Base-by-base conservation (phyloP, 1,139 yeast genomes). In the Groenewaldozyma auringiensis region DNA sequence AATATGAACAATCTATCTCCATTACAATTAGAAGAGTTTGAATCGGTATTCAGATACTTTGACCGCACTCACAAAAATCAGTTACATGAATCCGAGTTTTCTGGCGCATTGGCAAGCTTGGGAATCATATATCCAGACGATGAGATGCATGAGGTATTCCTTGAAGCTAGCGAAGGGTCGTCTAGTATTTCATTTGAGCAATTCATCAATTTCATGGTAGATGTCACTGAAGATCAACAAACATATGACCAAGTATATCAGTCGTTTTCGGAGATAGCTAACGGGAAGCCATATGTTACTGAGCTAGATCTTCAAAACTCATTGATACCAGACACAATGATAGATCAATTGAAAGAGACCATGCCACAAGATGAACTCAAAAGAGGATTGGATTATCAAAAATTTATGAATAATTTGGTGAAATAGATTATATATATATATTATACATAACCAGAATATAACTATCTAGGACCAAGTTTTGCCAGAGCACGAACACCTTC, bases 391-490 rank as follows among this genome's bases (percentile, higher is more conserved):
- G 67, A 66, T 50, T 66, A 64, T 44, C 55, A 60, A 33, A 45
- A 53, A 22, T 66, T 62, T 49, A 60, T 66, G 67, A 42, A 50
- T 14, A 20, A 13, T 39, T 16, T 18, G 18, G 16, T 33, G 16
- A 14, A 33, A 13, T 17, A 33, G 16, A 4, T 14, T 14, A 13
- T 17, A 33, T 36, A 36, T 16, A 36, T 20, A 21, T 22, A 21
- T 22, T 22, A 20, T 25, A 40, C 21, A 4, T 18, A 11, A 40
- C 16, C 14, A 13, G 6, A 3, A 31, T 4, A 32, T 8, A 18
- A 32, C 38, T 71, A 87, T 69, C 96, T 81, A 51, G 96, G 95
- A n/a, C 98, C 98, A 59, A 92, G 78, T 68, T 92, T 92, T 33
- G 73, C 66, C 65, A 92, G 78, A 18, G 87, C 79, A 44, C 92